phyloP scores from a whole-genome alignment of 139 green algal species.

The Eudorina sp. region DNA sequence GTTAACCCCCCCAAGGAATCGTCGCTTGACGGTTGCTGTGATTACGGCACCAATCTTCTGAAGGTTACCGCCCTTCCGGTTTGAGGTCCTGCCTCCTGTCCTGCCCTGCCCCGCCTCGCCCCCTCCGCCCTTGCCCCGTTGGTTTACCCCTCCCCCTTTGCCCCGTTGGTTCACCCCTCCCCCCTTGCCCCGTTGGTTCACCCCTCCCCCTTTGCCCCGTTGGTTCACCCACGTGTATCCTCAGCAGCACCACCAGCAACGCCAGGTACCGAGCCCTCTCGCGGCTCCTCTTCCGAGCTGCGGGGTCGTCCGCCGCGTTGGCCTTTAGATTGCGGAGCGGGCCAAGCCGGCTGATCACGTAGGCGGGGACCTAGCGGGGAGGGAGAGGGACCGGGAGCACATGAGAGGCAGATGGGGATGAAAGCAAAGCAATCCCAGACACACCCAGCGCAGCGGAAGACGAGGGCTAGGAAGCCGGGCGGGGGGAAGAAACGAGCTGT shows the following conservation, averaged over 20 bases:
- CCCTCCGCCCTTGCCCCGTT: background rate
- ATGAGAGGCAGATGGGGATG: too few relatives aligned
- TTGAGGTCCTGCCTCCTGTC: too few relatives aligned
- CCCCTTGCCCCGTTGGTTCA: background rate
- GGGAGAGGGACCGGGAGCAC: background rate
- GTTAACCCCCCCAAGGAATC: too few relatives aligned
- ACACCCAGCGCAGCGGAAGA: too few relatives aligned
- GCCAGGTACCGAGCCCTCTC: conserved; percentile 34
- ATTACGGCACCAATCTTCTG: too few relatives aligned
- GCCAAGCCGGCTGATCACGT: conserved; percentile 47
- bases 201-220: background rate
- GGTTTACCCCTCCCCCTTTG: too few relatives aligned
- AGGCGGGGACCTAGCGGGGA: conserved; percentile 31
- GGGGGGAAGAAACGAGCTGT: too few relatives aligned
- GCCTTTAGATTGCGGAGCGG: background rate
- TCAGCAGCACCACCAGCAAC: conserved; percentile 49
- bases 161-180: background rate
- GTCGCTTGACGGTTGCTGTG: too few relatives aligned
- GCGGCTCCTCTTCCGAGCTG: background rate
- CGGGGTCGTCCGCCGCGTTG: background rate
- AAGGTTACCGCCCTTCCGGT: too few relatives aligned
- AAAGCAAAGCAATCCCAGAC: too few relatives aligned
- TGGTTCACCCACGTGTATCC: background rate
- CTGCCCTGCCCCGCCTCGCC: background rate
- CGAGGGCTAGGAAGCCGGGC: too few relatives aligned